These are phyloP conservation scores for Lactifluus subvellereus DNA, from an alignment of 768 basidiomycete species.

Conservation along the genomic window DNA sequence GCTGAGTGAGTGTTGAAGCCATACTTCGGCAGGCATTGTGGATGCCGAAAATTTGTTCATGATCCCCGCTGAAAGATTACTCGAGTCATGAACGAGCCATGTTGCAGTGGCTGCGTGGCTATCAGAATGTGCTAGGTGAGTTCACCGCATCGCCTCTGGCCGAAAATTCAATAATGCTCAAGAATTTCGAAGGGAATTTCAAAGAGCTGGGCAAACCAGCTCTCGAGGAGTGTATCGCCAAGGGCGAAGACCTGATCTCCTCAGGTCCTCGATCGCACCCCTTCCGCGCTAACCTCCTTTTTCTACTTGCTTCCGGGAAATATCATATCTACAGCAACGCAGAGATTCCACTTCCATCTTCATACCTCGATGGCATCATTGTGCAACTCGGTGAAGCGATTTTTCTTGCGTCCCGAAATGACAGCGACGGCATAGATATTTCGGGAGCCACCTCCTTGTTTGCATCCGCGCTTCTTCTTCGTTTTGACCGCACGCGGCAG, in stretches of 20 bases:
- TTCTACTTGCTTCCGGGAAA: not conserved
- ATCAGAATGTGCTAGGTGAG: not conserved
- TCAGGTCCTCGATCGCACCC: not conserved
- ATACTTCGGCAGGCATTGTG: not conserved
- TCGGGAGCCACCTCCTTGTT: not conserved
- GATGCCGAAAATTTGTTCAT: not conserved
- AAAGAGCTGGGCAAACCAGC: not conserved
- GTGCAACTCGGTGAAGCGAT: not conserved
- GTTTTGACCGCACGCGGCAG: not conserved
- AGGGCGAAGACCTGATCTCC: not conserved
- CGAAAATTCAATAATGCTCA: not conserved
- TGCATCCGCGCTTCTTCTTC: not conserved
- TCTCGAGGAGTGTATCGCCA: not conserved
- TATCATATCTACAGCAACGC: not conserved
- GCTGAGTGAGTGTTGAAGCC: not conserved
- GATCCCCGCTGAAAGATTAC: not conserved
- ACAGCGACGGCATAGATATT: not conserved
- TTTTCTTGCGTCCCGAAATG: not conserved
- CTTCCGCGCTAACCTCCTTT: constrained; percentile 1
- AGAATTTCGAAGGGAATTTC: not conserved
- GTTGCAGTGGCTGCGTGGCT: not conserved
- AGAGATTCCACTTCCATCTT: not conserved
- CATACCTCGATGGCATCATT: constrained; percentile 1
- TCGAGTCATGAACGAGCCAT: not conserved
- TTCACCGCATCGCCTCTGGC: not conserved